Conservation (phyloP, 192 early-diverging fungal genomes). For the Oehlia diaphana region DNA sequence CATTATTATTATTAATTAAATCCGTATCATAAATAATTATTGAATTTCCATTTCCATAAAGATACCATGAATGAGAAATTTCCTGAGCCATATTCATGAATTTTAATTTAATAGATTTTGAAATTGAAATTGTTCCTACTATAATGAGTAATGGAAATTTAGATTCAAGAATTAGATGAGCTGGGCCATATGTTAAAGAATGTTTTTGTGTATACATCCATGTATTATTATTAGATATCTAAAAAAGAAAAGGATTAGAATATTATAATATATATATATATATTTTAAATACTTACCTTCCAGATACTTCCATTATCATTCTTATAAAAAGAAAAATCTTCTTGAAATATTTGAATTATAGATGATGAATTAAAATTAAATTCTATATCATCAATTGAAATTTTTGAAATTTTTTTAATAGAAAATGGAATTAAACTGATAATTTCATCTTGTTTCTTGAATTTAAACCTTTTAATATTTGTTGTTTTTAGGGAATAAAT, state of each 20-base stretch:
- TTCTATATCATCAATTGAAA: slow-evolving; percentile 35
- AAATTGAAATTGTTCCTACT: slow-evolving; percentile 21
- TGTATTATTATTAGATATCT: slow-evolving; percentile 8
- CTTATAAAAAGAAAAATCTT: slow-evolving; percentile 18
- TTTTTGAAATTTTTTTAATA: slow-evolving; percentile 38
- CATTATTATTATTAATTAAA: slow-evolving; percentile 31
- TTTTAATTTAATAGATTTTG: background rate
- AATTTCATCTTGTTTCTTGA: slow-evolving; percentile 40
- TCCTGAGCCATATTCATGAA: slow-evolving; percentile 14
- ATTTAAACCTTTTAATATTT: slow-evolving; percentile 64
- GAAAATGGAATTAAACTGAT: slow-evolving; percentile 13
- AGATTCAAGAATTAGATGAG: slow-evolving; percentile 41
- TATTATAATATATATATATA: background rate
- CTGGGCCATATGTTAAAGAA: slow-evolving; percentile 68
- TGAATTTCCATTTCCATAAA: slow-evolving; percentile 62
- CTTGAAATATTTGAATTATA: background rate
- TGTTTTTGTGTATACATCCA: slow-evolving; percentile 50
- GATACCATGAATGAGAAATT: slow-evolving; percentile 64
- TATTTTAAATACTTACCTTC: slow-evolving; percentile 23
- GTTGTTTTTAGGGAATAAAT: slow-evolving; percentile 56
- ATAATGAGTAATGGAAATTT: slow-evolving; percentile 54
- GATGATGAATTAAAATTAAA: background rate
- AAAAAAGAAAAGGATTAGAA: slow-evolving; percentile 12
- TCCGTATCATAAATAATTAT: slow-evolving; percentile 60
- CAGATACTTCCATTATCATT: background rate